A percentile compares a stretch with the other conserved stretches of the same genome.
These are phyloP conservation scores for Chlamydomonas sphaeroides DNA, from an alignment of 139 green algal species.

Conservation along the genomic window DNA sequence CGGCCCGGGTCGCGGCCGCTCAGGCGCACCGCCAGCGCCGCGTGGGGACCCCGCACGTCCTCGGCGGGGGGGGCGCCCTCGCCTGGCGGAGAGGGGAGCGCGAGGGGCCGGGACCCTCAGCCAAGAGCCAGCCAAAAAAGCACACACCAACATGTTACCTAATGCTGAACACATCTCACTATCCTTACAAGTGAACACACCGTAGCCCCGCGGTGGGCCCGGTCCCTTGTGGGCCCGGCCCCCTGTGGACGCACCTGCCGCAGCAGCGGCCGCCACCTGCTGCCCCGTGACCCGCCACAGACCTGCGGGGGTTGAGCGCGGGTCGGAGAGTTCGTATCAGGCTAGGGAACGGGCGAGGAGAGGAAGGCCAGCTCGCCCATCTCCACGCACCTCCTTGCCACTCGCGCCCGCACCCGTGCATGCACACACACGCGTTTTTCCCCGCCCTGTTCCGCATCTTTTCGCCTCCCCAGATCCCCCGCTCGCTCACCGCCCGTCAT, in stretches of 20 bases:
- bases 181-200: too few relatives aligned
- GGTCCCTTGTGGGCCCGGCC: not conserved
- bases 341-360: not conserved
- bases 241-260: not conserved
- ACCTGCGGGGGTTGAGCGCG: not conserved
- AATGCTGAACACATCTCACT: too few relatives aligned
- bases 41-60: conserved; percentile 75
- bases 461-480: not conserved
- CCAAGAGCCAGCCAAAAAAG: too few relatives aligned
- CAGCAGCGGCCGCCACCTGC: conserved; percentile 53
- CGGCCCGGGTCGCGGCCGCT: conserved; percentile 69
- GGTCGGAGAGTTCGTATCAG: not conserved
- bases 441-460: not conserved
- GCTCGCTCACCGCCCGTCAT: conserved; percentile 73
- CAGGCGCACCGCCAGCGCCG: conserved; percentile 68
- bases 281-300: conserved; percentile 61
- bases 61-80: conserved; percentile 30
- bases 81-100: not conserved
- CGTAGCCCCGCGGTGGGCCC: not conserved
- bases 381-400: too few relatives aligned
- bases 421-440: not conserved
- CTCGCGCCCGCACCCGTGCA: too few relatives aligned
- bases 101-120: too few relatives aligned
- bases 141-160: too few relatives aligned
- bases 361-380: not conserved